Evolutionary conservation across 2,329 filamentous ascomycete species (phyloP).

Genomic region (Blastomyces parvus): DNA sequence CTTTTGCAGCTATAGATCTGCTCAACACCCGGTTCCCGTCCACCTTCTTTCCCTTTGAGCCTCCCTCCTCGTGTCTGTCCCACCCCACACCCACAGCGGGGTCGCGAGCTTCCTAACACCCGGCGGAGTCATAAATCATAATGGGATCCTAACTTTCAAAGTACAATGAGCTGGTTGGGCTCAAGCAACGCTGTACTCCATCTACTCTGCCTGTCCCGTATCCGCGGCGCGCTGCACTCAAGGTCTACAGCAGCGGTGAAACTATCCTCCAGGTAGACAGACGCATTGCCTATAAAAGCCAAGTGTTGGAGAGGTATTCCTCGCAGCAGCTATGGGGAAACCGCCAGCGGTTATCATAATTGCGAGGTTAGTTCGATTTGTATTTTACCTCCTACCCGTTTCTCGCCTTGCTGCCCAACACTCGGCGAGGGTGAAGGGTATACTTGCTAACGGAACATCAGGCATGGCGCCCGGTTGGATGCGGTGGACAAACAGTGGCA

Average conservation of each 20-base stretch:
- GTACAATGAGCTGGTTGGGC: constrained; percentile 7
- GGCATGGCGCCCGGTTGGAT: constrained; percentile 89
- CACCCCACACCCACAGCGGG: no score
- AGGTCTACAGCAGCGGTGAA: neutral
- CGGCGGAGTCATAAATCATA: neutral
- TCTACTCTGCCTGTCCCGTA: neutral
- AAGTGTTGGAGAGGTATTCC: neutral
- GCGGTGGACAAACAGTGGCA: constrained; percentile 94
- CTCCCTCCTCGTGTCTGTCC: neutral
- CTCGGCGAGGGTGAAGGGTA: neutral
- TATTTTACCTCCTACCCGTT: neutral
- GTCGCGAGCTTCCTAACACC: neutral
- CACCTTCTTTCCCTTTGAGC: neutral
- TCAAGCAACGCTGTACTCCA: neutral
- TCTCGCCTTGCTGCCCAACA: neutral
- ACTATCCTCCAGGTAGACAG: neutral
- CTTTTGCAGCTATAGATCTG: neutral
- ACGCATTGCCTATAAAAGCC: neutral
- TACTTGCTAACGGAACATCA: constrained; percentile 22
- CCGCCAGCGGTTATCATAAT: constrained; percentile 36
- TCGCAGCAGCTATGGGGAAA: constrained; percentile 25
- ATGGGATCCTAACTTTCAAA: neutral
- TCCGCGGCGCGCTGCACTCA: neutral
- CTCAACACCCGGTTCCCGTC: neutral
- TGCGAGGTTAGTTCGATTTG: constrained; percentile 28